phyloP scores from a whole-genome alignment of 352 stramenopile genomes.

The Achlya hypogyna region DNA sequence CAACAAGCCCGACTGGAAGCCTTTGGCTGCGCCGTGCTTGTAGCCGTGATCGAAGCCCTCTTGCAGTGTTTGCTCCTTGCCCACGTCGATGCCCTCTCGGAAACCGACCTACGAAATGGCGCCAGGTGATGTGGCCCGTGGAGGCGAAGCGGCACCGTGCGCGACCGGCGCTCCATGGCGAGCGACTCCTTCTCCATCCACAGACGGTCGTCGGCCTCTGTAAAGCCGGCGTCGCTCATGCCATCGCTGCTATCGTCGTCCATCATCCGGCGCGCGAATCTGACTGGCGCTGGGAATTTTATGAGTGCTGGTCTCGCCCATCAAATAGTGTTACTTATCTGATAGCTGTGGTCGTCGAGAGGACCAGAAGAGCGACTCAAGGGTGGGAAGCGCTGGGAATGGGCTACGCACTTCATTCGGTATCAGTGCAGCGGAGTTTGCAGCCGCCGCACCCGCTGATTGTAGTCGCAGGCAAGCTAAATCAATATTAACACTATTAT shows the following conservation, averaged over 20 bases:
- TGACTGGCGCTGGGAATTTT: background rate
- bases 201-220: background rate
- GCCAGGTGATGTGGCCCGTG: slow-evolving; percentile 7
- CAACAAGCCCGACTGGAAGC: slow-evolving; percentile 37
- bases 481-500: background rate
- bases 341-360: background rate
- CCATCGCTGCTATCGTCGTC: background rate
- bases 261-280: background rate
- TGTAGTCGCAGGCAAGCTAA: background rate
- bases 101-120: slow-evolving; percentile 35
- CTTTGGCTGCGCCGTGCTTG: slow-evolving; percentile 24
- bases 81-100: slow-evolving; percentile 54
- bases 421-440: too few species aligned
- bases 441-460: too few species aligned
- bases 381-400: too few species aligned
- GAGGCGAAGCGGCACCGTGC: slow-evolving; percentile 30
- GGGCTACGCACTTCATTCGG: too few species aligned
- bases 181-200: slow-evolving; percentile 32
- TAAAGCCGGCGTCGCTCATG: slow-evolving; percentile 3
- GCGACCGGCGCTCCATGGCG: slow-evolving; percentile 47
- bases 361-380: too few species aligned
- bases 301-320: background rate
- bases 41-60: slow-evolving; percentile 62
- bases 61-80: slow-evolving; percentile 63
- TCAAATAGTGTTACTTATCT: background rate